These are phyloP conservation scores for Kalanchoe fedtschenkoi DNA, from an alignment of 164 flowering plant genomes.

Conservation along the genomic window DNA sequence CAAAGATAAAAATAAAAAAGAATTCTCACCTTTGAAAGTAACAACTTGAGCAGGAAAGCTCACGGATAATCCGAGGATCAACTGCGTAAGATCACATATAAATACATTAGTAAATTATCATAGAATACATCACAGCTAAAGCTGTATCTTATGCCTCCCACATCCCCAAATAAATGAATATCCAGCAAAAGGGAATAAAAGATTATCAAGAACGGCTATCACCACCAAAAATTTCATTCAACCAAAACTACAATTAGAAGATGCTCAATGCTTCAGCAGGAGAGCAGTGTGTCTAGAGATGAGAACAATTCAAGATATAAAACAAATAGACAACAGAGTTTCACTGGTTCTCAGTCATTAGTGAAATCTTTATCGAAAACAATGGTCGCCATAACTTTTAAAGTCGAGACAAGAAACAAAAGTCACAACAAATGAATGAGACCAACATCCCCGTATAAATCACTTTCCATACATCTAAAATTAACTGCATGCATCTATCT, in stretches of 20 bases:
- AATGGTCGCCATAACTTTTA: too few relatives aligned
- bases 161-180: neutral
- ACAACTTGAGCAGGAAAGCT: neutral
- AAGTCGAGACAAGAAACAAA: too few relatives aligned
- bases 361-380: too few relatives aligned
- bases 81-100: conserved; percentile 1
- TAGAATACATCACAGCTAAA: neutral
- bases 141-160: neutral
- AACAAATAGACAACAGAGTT: too few relatives aligned
- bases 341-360: too few relatives aligned
- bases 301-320: too few relatives aligned
- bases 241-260: too few relatives aligned
- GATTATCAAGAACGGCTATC: too few relatives aligned
- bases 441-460: neutral
- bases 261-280: too few relatives aligned
- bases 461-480: neutral
- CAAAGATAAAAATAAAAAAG: neutral
- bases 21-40: neutral
- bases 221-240: too few relatives aligned
- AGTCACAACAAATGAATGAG: neutral
- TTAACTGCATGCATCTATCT: neutral
- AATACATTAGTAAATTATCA: neutral
- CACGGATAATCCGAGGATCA: neutral
- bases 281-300: too few relatives aligned
- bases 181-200: neutral